phyloP scores from a whole-genome alignment of 176 grass and related monocot species.

The Musa acuminata region DNA sequence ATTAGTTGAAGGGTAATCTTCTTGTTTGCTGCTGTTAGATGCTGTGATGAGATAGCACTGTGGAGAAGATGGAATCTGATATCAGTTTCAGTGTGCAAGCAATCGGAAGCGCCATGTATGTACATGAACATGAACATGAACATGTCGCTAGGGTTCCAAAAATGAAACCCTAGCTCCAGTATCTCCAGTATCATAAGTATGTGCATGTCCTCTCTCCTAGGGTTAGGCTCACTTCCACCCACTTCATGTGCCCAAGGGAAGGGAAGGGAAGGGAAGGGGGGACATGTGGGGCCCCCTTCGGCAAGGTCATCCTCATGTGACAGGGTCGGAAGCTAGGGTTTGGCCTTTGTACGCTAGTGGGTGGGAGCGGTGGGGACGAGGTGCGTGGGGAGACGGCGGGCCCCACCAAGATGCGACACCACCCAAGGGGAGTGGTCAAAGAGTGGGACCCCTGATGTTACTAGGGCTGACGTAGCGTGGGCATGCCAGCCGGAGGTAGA shows the following conservation, averaged over 20 bases:
- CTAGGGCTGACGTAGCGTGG: constrained; percentile 10
- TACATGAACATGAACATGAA: no score
- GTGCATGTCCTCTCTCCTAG: no score
- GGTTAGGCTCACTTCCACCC: no score
- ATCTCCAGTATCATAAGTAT: no score
- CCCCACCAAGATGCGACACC: background rate
- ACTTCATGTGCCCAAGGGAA: background rate
- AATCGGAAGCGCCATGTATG: no score
- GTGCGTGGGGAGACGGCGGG: background rate
- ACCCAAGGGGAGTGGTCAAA: constrained; percentile 22
- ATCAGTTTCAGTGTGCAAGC: no score
- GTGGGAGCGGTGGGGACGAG: background rate
- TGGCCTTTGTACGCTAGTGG: constrained; percentile 6
- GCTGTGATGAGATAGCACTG: no score
- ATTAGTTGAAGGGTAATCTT: no score
- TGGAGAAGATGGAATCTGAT: no score
- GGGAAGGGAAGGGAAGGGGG: constrained; percentile 24
- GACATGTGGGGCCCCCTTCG: constrained; percentile 33
- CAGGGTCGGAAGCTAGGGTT: background rate
- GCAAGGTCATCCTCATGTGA: background rate
- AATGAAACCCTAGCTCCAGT: no score
- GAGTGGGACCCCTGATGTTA: background rate
- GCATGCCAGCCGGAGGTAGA: background rate
- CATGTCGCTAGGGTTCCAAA: no score
- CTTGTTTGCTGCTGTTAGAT: no score